Conservation (phyloP, 768 basidiomycete species). For the Melanogaster broomeanus region DNA sequence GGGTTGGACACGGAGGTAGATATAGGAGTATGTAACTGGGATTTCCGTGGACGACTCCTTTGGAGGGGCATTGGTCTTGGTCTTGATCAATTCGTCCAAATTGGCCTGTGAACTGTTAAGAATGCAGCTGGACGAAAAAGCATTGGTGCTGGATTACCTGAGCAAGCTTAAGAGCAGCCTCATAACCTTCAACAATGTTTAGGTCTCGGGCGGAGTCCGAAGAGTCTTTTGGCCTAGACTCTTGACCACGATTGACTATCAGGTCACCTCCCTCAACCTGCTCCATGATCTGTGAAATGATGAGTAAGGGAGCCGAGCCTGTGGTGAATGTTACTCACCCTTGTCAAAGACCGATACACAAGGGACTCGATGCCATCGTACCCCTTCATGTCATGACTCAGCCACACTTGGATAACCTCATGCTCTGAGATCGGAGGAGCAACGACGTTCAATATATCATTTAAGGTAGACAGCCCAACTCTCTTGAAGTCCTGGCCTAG, state of each 20-base stretch:
- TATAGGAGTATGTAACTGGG: constrained; percentile 82
- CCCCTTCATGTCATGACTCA: constrained; percentile 95
- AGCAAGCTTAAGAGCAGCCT: constrained; percentile 82
- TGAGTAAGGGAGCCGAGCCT: constrained; percentile 4
- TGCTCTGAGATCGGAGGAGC: constrained; percentile 98
- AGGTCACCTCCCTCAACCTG: constrained; percentile 94
- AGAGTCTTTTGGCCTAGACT: constrained; percentile 66
- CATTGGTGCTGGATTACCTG: constrained; percentile 49
- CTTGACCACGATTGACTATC: constrained; percentile 80
- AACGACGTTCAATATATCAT: constrained; percentile 92
- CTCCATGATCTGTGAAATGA: constrained; percentile 72
- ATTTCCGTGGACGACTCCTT: constrained; percentile 40
- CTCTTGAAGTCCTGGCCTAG: constrained; percentile 88
- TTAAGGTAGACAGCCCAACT: constrained; percentile 85
- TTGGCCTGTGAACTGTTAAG: constrained; percentile 51
- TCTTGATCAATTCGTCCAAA: constrained; percentile 73
- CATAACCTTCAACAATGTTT: constrained; percentile 82
- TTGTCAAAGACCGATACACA: constrained; percentile 84
- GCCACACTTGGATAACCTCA: constrained; percentile 94
- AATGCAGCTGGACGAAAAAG: background rate
- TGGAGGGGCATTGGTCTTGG: constrained; percentile 42
- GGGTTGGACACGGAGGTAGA: constrained; percentile 94
- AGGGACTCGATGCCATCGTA: constrained; percentile 94
- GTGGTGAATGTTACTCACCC: constrained; percentile 49
- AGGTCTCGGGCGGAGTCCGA: constrained; percentile 59